phyloP scores from a whole-genome alignment of 176 grass and related monocot genomes.

The Lolium multiflorum region DNA sequence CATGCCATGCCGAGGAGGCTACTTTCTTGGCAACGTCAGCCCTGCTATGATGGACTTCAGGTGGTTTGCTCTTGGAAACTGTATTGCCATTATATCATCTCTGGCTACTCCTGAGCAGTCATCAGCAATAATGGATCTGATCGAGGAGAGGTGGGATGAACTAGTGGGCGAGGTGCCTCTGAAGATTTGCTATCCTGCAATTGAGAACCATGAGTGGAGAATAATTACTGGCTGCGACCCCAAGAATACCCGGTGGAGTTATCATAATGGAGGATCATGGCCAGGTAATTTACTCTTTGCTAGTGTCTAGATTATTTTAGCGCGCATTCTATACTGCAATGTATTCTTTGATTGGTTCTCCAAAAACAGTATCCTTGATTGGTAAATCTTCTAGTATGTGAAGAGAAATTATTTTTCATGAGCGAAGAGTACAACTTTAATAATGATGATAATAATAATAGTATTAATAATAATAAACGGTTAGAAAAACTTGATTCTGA shows the following conservation, averaged over 20 bases:
- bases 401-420: too few relatives aligned
- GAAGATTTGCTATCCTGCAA: constrained; percentile 89
- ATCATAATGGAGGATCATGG: constrained; percentile 97
- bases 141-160: constrained; percentile 90
- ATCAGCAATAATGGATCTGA: constrained; percentile 91
- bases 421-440: too few relatives aligned
- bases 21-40: constrained; percentile 95
- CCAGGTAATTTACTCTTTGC: constrained; percentile 61
- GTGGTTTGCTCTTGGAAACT: constrained; percentile 96
- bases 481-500: too few relatives aligned
- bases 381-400: too few relatives aligned
- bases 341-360: too few relatives aligned
- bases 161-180: constrained; percentile 94
- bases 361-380: too few relatives aligned
- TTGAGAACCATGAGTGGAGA: constrained; percentile 92
- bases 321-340: neutral
- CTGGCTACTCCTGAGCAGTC: constrained; percentile 92
- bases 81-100: constrained; percentile 89
- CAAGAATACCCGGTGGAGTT: constrained; percentile 97
- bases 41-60: constrained; percentile 94
- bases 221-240: constrained; percentile 91
- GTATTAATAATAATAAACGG: too few relatives aligned
- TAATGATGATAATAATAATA: too few relatives aligned
- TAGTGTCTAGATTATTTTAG: constrained; percentile 5
- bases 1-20: constrained; percentile 85